Percentiles rank a stretch among this genome's conserved stretches.
Conservation (phyloP, 345 rosid species). For the Pugionium cornutum region DNA sequence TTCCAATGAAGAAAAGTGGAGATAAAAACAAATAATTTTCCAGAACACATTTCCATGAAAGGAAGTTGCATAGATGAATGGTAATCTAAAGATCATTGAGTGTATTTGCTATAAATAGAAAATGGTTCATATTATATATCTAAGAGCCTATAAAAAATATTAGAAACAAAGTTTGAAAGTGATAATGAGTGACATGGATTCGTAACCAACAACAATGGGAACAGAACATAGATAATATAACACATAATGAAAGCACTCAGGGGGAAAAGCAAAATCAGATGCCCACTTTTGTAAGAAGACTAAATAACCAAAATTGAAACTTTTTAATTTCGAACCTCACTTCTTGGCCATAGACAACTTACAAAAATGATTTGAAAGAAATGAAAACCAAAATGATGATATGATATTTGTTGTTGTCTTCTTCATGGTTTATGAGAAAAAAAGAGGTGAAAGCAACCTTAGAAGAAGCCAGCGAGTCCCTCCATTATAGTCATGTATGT, state of each 20-base stretch:
- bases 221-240: constrained; percentile 25
- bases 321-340: constrained; percentile 32
- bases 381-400: constrained; percentile 28
- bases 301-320: constrained; percentile 15
- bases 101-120: constrained; percentile 33
- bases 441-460: constrained; percentile 66
- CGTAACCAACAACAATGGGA: constrained; percentile 34
- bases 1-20: constrained; percentile 23
- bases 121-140: constrained; percentile 28
- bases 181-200: constrained; percentile 38
- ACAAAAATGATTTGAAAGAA: background rate
- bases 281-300: constrained; percentile 10
- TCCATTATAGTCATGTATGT: constrained; percentile 50
- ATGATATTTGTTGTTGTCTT: constrained; percentile 41
- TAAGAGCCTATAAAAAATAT: constrained; percentile 9
- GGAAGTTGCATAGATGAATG: constrained; percentile 21
- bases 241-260: constrained; percentile 33
- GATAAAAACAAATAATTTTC: constrained; percentile 33
- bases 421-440: constrained; percentile 45
- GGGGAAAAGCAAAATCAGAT: constrained; percentile 21
- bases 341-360: constrained; percentile 39
- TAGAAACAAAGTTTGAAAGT: constrained; percentile 29
- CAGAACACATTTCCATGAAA: constrained; percentile 28
- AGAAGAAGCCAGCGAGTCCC: constrained; percentile 52
- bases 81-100: constrained; percentile 26